Conservation (phyloP, 257 asterid genomes). For the Agastache rugosa region DNA sequence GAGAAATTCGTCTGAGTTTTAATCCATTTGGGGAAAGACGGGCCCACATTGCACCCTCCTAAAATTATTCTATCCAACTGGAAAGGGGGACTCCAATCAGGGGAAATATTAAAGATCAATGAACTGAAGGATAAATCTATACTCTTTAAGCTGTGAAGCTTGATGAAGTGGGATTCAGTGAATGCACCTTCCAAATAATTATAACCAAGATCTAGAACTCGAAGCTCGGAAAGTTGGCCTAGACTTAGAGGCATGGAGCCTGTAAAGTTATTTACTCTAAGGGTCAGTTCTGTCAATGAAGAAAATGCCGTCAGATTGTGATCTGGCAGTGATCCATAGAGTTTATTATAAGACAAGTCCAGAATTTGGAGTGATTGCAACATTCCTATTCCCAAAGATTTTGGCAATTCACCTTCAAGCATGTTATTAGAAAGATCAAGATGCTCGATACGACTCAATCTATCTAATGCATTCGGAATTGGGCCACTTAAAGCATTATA, state of each 20-base stretch:
- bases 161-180: constrained; percentile 35
- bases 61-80: constrained; percentile 29
- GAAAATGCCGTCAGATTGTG: not conserved
- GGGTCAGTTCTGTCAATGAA: constrained; percentile 3
- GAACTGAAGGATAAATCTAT: constrained; percentile 40
- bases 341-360: constrained; percentile 27
- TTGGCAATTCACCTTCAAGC: constrained; percentile 38
- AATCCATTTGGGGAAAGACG: constrained; percentile 50
- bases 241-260: constrained; percentile 21
- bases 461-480: not conserved
- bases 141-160: constrained; percentile 29
- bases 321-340: constrained; percentile 27
- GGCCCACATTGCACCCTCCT: constrained; percentile 36
- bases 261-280: not conserved
- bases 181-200: constrained; percentile 40
- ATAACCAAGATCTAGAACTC: not conserved
- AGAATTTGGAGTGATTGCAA: not conserved
- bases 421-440: constrained; percentile 4
- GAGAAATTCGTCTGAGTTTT: constrained; percentile 32
- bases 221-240: constrained; percentile 28
- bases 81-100: constrained; percentile 41
- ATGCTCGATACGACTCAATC: too few relatives aligned
- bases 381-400: not conserved
- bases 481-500: not conserved
- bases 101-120: constrained; percentile 13